Percentiles rank a stretch among this genome's conserved stretches.
These are phyloP conservation scores for Aurantiochytrium sp. DNA, from an alignment of 108 stramenopile genomes.

Conservation along the genomic window DNA sequence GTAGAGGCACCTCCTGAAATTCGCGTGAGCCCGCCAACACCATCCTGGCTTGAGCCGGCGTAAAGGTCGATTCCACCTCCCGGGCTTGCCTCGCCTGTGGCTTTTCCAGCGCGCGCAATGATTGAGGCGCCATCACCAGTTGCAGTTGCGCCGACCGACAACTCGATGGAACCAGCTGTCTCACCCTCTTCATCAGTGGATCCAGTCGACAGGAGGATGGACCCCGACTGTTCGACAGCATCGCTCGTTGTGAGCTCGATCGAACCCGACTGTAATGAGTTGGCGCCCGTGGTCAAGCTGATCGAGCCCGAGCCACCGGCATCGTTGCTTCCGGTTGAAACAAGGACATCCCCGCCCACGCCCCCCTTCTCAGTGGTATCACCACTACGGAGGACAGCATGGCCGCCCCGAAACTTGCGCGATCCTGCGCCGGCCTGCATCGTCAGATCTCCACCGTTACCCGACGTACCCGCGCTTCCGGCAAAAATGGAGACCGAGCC, in stretches of 20 bases:
- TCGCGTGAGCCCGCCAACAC: neutral
- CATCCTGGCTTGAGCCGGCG: neutral
- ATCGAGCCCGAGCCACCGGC: neutral
- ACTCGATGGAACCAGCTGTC: neutral
- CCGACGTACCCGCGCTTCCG: neutral
- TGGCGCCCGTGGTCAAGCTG: neutral
- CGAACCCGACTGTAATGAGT: neutral
- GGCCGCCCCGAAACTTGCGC: too few species aligned
- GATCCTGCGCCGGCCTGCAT: neutral
- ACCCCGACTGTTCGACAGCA: neutral
- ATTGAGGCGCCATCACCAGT: neutral
- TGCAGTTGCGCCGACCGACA: neutral
- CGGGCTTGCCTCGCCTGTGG: neutral
- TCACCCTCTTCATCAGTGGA: neutral
- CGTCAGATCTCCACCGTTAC: neutral
- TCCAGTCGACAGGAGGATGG: neutral
- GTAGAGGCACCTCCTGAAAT: neutral
- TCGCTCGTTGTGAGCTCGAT: neutral
- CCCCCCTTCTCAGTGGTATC: neutral
- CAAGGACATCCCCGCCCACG: neutral
- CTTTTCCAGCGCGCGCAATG: neutral
- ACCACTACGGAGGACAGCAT: neutral
- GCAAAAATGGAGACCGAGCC: neutral
- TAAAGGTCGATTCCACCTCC: neutral
- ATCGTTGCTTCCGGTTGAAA: neutral